Base-by-base conservation (phyloP, 176 grass and related monocot species). In the Chrysopogon serrulatus region DNA sequence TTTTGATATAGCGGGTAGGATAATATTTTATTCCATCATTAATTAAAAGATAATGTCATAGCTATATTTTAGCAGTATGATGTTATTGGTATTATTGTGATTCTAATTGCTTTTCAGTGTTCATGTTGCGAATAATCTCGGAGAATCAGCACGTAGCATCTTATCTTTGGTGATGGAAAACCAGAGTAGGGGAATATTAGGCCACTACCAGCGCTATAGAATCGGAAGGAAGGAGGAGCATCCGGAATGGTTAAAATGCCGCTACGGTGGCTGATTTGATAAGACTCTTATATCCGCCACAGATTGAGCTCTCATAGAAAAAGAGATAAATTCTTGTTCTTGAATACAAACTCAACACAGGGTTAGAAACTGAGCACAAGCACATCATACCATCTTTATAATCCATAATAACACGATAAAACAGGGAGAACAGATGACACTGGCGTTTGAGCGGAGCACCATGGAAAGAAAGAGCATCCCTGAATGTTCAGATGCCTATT, bases 191-290 rank as follows among this genome's bases (percentile, higher is more conserved):
- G 33, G 71, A 83, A 45, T 95, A 95, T 61, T 66, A 92, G 80
- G 87, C 71, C 41, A 93, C 91, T 31, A 63, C 67, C 15, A 91
- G 96, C 77, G 85, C 85, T 5, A 83, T 5, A 83, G 87, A 62
- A 87, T 95, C 78, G 47, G 47, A 90, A 95, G 89, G 93, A 94
- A 85, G 48, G 89, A 98, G 89, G 85, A 94, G 65, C 96, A 87
- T 47, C 91, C 96, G 6, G 85, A 92, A 49, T 90, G 57, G 2
- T 81, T 95, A 13, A 94, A 84, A 68, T 66, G 69, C 49, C 89
- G 93, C 48, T 95, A 98, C 19, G 87, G 96, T 34, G 96, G 91
- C 13, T 95, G 82, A 78, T 37, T 62, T 17, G 72, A 66, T 6
- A 9, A 64, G 17, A 13, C 41, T 41, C 72, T 28, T 26, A 23